Conservation (phyloP, 2,329 filamentous ascomycete species). For the Phialophora macrospora region DNA sequence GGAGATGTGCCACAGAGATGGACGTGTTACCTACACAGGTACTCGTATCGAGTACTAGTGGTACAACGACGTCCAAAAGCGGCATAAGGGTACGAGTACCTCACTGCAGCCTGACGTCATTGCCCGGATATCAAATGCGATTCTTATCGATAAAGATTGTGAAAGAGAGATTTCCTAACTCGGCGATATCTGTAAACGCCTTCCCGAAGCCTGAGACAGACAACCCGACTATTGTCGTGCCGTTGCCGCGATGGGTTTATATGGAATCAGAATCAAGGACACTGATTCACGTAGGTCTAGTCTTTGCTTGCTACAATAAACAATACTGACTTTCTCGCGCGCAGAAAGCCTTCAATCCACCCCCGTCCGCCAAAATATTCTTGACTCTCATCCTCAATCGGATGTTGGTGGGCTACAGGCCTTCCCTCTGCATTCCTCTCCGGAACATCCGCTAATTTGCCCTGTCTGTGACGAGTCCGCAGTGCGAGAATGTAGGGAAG, state of each 20-base stretch:
- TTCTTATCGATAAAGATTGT: neutral
- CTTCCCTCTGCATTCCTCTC: too few species aligned
- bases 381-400: too few species aligned
- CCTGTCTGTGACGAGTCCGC: too few species aligned
- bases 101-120: neutral
- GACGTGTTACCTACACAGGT: too few species aligned
- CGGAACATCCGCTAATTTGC: too few species aligned
- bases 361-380: too few species aligned
- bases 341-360: too few species aligned
- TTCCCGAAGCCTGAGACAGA: neutral
- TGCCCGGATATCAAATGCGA: neutral
- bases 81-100: too few species aligned
- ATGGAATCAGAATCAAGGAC: neutral
- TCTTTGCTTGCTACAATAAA: neutral
- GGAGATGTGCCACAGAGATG: neutral
- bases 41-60: neutral
- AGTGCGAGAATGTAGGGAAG: too few species aligned
- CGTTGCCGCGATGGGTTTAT: neutral
- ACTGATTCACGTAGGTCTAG: neutral
- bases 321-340: too few species aligned
- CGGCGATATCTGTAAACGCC: neutral
- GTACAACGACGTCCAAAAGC: neutral
- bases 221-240: neutral
- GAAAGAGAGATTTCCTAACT: neutral
- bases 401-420: too few species aligned